Conservation (phyloP, 345 rosid genomes). For the Alliaria petiolata region DNA sequence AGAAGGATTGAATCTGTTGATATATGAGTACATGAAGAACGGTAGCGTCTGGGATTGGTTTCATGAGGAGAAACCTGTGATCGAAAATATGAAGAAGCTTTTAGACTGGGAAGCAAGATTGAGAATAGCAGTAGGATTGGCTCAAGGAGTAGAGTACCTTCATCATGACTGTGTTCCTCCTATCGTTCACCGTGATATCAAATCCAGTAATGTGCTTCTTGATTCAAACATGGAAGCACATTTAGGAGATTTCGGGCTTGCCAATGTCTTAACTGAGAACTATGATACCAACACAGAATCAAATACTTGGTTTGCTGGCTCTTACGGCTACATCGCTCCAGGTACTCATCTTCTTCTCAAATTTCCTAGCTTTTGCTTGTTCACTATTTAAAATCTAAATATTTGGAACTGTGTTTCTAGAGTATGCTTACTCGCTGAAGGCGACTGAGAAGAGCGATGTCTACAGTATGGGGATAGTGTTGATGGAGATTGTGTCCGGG, state of each 20-base stretch:
- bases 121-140: constrained; percentile 76
- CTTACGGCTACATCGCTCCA: constrained; percentile 94
- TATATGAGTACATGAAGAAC: constrained; percentile 91
- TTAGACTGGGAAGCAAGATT: constrained; percentile 88
- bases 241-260: constrained; percentile 91
- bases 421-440: constrained; percentile 81
- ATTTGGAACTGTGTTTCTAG: constrained; percentile 32
- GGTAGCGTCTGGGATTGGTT: constrained; percentile 98
- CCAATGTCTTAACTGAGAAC: constrained; percentile 58
- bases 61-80: constrained; percentile 41
- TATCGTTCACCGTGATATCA: constrained; percentile 86
- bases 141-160: constrained; percentile 88
- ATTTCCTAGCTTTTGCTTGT: background rate
- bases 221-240: constrained; percentile 93
- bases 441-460: constrained; percentile 91
- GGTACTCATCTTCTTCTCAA: constrained; percentile 38
- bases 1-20: constrained; percentile 70
- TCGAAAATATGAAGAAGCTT: constrained; percentile 42
- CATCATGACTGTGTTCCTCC: constrained; percentile 91
- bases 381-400: background rate
- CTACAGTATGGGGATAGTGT: constrained; percentile 85
- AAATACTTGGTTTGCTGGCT: constrained; percentile 76
- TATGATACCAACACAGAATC: constrained; percentile 65
- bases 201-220: constrained; percentile 77
- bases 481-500: constrained; percentile 84